phyloP scores from a whole-genome alignment of 78 protist genomes.

The slime mould (Dictyostelium discoideum) region dicty_2.7 NC_007091.3:2428001-2428500 shows the following conservation, averaged over 20 bases:
- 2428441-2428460: neutral
- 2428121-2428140: constrained; percentile 66
- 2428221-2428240: neutral
- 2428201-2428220: neutral
- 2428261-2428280: neutral
- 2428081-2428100: constrained; percentile 54
- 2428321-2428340: neutral
- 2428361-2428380: neutral
- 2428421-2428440: constrained; percentile 2
- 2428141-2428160: constrained; percentile 48
- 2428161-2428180: constrained; percentile 6
- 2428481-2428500: constrained; percentile 62
- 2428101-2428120: constrained; percentile 57
- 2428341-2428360: neutral
- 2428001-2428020: constrained; percentile 75
- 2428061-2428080: constrained; percentile 77
- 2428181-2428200: constrained; percentile 1
- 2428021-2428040: constrained; percentile 80
- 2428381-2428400: neutral
- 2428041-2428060: constrained; percentile 65
- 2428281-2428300: neutral
- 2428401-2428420: constrained; percentile 4
- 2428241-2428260: neutral
- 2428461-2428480: constrained; percentile 17
- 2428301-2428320: neutral